Conservation (phyloP, 441 rosid genomes). For the Eruca vesicaria region DNA sequence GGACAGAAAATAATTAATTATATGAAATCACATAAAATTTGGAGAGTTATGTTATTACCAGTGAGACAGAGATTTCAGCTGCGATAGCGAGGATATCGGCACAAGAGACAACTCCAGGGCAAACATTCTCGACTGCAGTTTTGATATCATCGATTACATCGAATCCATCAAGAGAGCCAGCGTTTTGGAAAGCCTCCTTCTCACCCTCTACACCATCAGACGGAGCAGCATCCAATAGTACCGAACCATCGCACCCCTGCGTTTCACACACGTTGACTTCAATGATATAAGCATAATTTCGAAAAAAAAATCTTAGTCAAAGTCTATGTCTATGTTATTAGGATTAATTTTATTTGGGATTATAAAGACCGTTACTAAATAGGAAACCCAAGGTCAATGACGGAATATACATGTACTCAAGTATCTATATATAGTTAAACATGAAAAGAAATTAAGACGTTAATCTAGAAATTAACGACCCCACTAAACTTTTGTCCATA, state of each 20-base stretch:
- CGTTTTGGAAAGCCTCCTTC: slow-evolving; percentile 41
- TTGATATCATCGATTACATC: slow-evolving; percentile 50
- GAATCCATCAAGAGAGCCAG: slow-evolving; percentile 41
- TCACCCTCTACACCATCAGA: slow-evolving; percentile 48
- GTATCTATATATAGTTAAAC: neutral
- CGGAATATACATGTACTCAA: neutral
- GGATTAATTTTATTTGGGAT: neutral
- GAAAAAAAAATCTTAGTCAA: neutral
- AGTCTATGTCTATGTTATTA: neutral
- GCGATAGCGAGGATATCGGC: slow-evolving; percentile 55
- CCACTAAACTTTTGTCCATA: neutral
- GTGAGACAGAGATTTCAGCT: slow-evolving; percentile 44
- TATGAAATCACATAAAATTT: neutral
- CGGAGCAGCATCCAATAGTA: slow-evolving; percentile 45
- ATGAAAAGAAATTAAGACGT: neutral
- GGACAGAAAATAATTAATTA: neutral
- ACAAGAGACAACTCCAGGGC: slow-evolving; percentile 50
- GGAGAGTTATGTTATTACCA: slow-evolving; percentile 31
- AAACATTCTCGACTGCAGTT: slow-evolving; percentile 44
- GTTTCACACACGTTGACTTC: neutral
- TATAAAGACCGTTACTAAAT: slow-evolving; percentile 3
- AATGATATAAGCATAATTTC: neutral
- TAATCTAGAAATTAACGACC: neutral
- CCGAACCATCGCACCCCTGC: slow-evolving; percentile 64
- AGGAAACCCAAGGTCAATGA: neutral